Conservation (phyloP, 495 filamentous ascomycete genomes). For the Aspergillus sparsus region DNA sequence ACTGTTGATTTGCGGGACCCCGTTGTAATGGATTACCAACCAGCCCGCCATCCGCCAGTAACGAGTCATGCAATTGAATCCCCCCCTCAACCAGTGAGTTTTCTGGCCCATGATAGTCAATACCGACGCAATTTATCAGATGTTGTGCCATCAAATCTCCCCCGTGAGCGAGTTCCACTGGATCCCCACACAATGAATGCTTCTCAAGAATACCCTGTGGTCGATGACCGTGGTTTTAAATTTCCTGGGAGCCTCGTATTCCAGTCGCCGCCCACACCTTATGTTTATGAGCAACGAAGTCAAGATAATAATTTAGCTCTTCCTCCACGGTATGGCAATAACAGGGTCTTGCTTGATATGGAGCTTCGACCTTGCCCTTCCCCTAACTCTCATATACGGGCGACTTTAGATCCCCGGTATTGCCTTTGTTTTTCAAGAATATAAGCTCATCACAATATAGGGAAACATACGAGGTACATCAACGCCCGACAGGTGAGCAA, state of each 20-base stretch:
- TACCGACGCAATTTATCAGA: constrained; percentile 22
- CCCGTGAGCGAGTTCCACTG: constrained; percentile 17
- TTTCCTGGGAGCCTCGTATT: constrained; percentile 10
- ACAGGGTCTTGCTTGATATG: neutral
- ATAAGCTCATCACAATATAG: constrained; percentile 16
- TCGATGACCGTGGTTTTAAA: constrained; percentile 1
- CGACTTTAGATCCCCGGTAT: neutral
- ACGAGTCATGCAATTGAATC: constrained; percentile 19
- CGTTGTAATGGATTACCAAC: constrained; percentile 26
- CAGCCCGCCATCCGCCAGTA: constrained; percentile 21
- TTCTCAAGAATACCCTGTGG: constrained; percentile 16
- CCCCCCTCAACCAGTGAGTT: constrained; percentile 20
- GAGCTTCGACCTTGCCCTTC: neutral
- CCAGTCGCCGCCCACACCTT: constrained; percentile 4
- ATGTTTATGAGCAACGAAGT: constrained; percentile 16
- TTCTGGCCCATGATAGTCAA: constrained; percentile 20
- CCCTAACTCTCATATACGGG: neutral
- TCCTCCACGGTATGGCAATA: constrained; percentile 27
- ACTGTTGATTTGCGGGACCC: constrained; percentile 36
- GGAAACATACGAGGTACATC: constrained; percentile 8
- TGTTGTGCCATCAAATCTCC: constrained; percentile 15
- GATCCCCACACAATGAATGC: constrained; percentile 17
- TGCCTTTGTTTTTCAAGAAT: neutral
- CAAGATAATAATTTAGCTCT: constrained; percentile 1
- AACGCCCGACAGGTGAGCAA: constrained; percentile 19